Evolutionary conservation across 2,329 filamentous ascomycete species (phyloP).

Genomic region (Monosporascus cannonballus): DNA sequence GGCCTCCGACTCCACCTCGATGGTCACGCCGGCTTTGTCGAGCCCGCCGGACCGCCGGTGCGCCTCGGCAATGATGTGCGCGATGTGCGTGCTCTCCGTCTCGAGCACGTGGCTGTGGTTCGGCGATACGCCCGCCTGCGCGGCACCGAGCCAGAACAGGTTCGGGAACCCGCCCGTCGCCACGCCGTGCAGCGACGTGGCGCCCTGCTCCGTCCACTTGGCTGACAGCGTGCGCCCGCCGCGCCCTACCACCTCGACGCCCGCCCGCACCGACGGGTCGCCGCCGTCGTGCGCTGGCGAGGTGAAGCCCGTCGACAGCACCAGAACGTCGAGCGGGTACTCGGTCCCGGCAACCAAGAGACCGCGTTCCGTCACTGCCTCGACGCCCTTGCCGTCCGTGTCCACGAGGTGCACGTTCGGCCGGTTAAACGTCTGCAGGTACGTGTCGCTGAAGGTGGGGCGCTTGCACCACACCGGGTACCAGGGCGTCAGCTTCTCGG

Average conservation of each 20-base stretch:
- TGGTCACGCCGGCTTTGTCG: constrained; percentile 10
- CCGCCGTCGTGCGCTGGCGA: constrained; percentile 36
- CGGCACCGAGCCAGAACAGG: constrained; percentile 39
- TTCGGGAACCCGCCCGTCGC: constrained; percentile 47
- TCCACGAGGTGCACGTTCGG: constrained; percentile 54
- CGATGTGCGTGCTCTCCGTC: constrained; percentile 11
- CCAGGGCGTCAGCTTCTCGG: constrained; percentile 37
- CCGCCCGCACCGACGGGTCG: constrained; percentile 34
- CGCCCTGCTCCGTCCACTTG: constrained; percentile 26
- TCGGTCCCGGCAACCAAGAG: constrained; percentile 41
- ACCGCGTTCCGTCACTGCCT: constrained; percentile 36
- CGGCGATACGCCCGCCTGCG: constrained; percentile 31
- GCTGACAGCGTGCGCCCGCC: constrained; percentile 15
- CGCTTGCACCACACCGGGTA: constrained; percentile 60
- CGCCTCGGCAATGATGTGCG: constrained; percentile 30
- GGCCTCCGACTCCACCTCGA: constrained; percentile 40
- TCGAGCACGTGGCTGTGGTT: constrained; percentile 17
- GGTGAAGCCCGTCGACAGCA: constrained; percentile 32
- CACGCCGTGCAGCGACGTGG: constrained; percentile 47
- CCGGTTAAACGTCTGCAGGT: constrained; percentile 52
- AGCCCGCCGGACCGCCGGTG: constrained; percentile 18
- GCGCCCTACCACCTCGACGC: constrained; percentile 16
- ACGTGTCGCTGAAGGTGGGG: constrained; percentile 55
- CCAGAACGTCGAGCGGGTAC: constrained; percentile 34
- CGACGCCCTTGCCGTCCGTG: constrained; percentile 48